A percentile compares a stretch with the other conserved stretches of the same genome.
phyloP scores from a whole-genome alignment of 768 basidiomycete species.

The Leccinum boreale region DNA sequence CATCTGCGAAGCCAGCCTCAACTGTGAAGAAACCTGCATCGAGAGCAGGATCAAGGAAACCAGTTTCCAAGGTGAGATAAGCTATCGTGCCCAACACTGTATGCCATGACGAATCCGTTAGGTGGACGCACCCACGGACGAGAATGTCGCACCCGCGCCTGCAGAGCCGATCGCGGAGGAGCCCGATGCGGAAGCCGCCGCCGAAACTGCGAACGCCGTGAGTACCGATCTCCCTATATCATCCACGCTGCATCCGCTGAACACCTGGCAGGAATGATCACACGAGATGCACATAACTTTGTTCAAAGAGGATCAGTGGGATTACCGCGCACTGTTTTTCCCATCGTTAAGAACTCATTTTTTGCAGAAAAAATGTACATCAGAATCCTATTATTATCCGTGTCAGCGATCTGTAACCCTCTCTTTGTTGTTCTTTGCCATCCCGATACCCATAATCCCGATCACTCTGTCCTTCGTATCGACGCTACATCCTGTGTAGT shows the following conservation, averaged over 20 bases:
- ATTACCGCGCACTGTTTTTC: constrained; percentile 11
- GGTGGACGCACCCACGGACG: constrained; percentile 35
- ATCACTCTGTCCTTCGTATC: constrained; percentile 3
- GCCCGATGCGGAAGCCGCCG: constrained; percentile 42
- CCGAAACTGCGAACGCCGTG: constrained; percentile 35
- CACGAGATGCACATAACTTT: constrained; percentile 9
- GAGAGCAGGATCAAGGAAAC: constrained; percentile 59
- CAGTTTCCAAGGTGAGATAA: constrained; percentile 52
- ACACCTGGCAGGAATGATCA: constrained; percentile 18
- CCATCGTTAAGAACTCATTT: constrained; percentile 9
- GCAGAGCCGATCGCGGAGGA: constrained; percentile 56
- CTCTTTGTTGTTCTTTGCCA: not conserved
- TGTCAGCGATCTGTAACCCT: constrained; percentile 26
- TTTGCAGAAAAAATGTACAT: constrained; percentile 33
- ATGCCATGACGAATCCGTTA: constrained; percentile 8
- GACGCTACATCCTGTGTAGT: constrained; percentile 18
- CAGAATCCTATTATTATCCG: constrained; percentile 33
- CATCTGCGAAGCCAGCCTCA: constrained; percentile 43
- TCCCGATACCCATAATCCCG: constrained; percentile 18
- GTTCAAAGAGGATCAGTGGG: constrained; percentile 11
- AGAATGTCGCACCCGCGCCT: constrained; percentile 38
- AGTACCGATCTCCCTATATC: constrained; percentile 6
- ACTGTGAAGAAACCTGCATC: constrained; percentile 53
- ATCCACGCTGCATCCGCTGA: not conserved
- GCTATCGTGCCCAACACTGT: not conserved